These are phyloP conservation scores for Diospyros lotus DNA, from an alignment of 148 eudicot genomes.

Conservation along the genomic window DNA sequence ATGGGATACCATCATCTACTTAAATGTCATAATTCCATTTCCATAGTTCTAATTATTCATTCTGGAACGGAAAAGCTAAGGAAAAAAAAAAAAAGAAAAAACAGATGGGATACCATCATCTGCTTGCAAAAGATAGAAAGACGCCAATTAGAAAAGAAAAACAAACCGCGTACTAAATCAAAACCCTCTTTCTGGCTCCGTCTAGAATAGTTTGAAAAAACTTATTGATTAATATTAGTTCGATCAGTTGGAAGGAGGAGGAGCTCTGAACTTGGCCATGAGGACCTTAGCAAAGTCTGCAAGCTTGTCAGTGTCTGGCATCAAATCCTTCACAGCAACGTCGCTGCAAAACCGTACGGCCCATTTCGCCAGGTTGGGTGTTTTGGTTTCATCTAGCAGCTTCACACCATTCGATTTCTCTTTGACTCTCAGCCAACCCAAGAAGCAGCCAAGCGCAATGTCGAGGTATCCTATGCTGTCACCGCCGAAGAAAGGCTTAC, in stretches of 20 bases:
- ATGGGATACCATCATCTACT: too few species aligned
- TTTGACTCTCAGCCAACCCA: slow-evolving; percentile 33
- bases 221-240: too few species aligned
- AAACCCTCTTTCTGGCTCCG: too few species aligned
- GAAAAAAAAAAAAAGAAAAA: too few species aligned
- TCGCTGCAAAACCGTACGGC: slow-evolving; percentile 27
- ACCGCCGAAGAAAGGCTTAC: slow-evolving; percentile 44
- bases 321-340: slow-evolving; percentile 40
- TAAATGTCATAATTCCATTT: too few species aligned
- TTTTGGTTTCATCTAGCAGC: slow-evolving; percentile 24
- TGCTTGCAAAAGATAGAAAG: too few species aligned
- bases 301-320: slow-evolving; percentile 41
- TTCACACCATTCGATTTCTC: slow-evolving; percentile 22
- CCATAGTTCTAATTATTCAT: too few species aligned
- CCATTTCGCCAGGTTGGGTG: slow-evolving; percentile 37
- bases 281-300: slow-evolving; percentile 31
- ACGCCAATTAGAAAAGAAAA: too few species aligned
- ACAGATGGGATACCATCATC: too few species aligned
- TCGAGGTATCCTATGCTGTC: slow-evolving; percentile 39
- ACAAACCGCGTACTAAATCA: too few species aligned
- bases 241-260: background rate
- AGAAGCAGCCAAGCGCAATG: slow-evolving; percentile 40
- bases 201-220: too few species aligned
- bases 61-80: too few species aligned
- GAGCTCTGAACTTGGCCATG: slow-evolving; percentile 20